Base-by-base conservation (phyloP, 768 basidiomycete species). In the Tricholoma terreum region DNA sequence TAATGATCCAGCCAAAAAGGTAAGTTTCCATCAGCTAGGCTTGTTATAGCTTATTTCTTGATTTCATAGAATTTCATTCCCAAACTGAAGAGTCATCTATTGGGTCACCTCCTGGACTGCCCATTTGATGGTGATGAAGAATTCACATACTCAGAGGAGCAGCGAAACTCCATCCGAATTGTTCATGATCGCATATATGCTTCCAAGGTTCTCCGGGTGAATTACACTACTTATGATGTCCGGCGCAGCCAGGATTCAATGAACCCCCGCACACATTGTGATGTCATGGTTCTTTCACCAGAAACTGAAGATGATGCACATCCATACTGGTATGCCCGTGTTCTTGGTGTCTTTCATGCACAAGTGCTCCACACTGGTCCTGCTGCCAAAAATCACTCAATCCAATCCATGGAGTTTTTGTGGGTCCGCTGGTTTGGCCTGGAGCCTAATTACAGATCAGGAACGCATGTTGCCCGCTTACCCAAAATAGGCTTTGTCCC, bases 401-500 rank as follows among this genome's bases (percentile, higher is more conserved):
- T n/a, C n/a, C n/a, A n/a, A n/a, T n/a, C n/a, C n/a, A n/a, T n/a
- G n/a, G n/a, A n/a, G n/a, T n/a, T n/a, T n/a, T n/a, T n/a, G n/a
- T n/a, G n/a, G n/a, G n/a, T n/a, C n/a, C n/a, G n/a, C n/a, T n/a
- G n/a, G n/a, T n/a, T n/a, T n/a, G n/a, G n/a, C n/a, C n/a, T n/a
- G n/a, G n/a, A n/a, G n/a, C n/a, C n/a, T n/a, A n/a, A n/a, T n/a
- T n/a, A n/a, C n/a, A n/a, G n/a, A n/a, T n/a, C n/a, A n/a, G n/a
- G n/a, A n/a, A n/a, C 55, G 30, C 35, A 52, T 2, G 33, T 54
- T 33, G 59, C 63, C 1, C 24, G 34, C 1, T 62, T 73, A 2
- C 70, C 71, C 6, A 68, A 63, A 22, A 46, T 72, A 10, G 66
- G 67, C 1, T 73, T 69, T 46, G 56, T 73, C 8, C 63, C 67